Conservation (phyloP, 345 rosid genomes). For the Linum lewisii region DNA sequence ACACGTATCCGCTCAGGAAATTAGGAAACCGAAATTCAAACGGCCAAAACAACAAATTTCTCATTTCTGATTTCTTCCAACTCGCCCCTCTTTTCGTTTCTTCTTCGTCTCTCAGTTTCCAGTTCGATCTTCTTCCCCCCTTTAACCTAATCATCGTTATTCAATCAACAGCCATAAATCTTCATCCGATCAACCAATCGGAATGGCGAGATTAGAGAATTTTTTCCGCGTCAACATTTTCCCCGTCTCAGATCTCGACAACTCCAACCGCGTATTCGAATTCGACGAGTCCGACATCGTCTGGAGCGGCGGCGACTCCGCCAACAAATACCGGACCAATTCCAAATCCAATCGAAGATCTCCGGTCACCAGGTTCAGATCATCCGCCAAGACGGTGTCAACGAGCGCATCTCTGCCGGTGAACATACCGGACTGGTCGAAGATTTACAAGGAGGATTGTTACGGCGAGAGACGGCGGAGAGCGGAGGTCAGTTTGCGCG, state of each 20-base stretch:
- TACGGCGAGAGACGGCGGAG: constrained; percentile 18
- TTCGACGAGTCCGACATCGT: constrained; percentile 50
- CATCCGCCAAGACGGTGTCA: constrained; percentile 1
- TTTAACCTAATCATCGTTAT: too few species aligned
- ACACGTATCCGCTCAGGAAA: too few species aligned
- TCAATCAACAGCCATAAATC: too few species aligned
- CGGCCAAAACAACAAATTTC: too few species aligned
- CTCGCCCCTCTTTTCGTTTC: too few species aligned
- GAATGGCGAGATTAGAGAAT: constrained; percentile 30
- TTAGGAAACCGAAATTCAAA: too few species aligned
- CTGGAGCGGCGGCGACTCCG: constrained; percentile 13
- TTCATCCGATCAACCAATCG: constrained; percentile 19
- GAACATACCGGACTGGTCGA: constrained; percentile 75
- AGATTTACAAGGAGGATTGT: constrained; percentile 42
- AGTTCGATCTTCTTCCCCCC: too few species aligned
- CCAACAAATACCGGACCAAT: constrained; percentile 11
- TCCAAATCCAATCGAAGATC: constrained; percentile 12
- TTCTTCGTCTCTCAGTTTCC: too few species aligned
- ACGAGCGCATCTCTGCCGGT: constrained; percentile 53
- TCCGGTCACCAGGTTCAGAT: not conserved
- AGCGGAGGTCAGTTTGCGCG: not conserved
- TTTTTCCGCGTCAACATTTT: constrained; percentile 17
- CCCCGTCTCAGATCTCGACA: constrained; percentile 26
- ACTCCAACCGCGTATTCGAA: constrained; percentile 29
- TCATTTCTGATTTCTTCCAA: too few species aligned